Base-by-base conservation (phyloP, 2,329 filamentous ascomycete genomes). In the Xylariaceae sp. region DNA sequence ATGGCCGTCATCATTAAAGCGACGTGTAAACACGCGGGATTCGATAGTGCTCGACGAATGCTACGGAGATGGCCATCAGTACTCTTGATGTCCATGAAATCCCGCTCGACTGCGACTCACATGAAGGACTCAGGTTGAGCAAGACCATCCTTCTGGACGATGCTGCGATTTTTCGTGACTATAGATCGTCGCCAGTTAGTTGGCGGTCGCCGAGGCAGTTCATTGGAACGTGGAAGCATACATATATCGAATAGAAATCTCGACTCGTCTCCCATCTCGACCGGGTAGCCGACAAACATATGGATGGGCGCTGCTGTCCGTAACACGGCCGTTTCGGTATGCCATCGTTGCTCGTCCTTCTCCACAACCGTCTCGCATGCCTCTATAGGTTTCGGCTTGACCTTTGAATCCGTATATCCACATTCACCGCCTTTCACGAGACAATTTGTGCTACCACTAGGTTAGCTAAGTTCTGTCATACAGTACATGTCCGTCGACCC, bases 351-450 rank as follows among this genome's bases (percentile, higher is more conserved):
- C 10, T 50, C 52, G 10, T 54, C 47, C 40, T 18, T 45, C 7
- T 52, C 45, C 31, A 46, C 39, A 43, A n/a, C 48, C 7, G 44
- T 47, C 22, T 27, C 22, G 12, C 52, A 58, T 17, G 51, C 43
- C 44, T 42, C 45, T 30, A 36, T 50, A 41, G 49, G 11, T 11
- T 52, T 53, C 22, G 52, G 36, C 35, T 54, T 57, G 10, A 44
- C 12, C 36, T 54, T 57, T 27, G 49, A 48, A n/a, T 57, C 57
- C 27, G 49, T 43, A 41, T 61, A 61, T 39, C 58, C 58, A 43
- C 58, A 61, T 22, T 54, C 52, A 36, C 56, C 58, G 2, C 58
- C 58, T 44, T 58, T 61, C 33, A 59, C 54, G 30, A 61, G 58
- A 54, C 58, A 61, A 32, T 59, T 56, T 48, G 56, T 57, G 39